A percentile compares a stretch with the other conserved stretches of the same genome.
Evolutionary conservation across 192 early-diverging fungal species (phyloP).

Genomic region (Umbelopsis ramanniana): DNA sequence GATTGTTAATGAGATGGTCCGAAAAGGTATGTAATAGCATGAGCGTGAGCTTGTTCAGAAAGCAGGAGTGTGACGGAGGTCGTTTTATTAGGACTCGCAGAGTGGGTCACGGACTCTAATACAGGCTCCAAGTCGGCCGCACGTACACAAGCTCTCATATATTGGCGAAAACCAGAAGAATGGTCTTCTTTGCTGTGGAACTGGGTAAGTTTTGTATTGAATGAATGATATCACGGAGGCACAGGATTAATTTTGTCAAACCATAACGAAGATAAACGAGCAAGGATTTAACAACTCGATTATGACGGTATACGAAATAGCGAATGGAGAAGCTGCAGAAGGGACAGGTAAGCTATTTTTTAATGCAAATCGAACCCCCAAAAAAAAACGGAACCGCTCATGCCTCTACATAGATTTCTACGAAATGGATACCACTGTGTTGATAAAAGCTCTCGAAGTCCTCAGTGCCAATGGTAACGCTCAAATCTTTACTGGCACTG

Average conservation of each 20-base stretch:
- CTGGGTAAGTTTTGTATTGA: constrained; percentile 65
- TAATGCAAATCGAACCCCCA: background rate
- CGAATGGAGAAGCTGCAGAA: constrained; percentile 80
- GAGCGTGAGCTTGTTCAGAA: too few species aligned
- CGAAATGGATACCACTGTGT: constrained; percentile 67
- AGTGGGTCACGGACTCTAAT: constrained; percentile 55
- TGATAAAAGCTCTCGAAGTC: constrained; percentile 80
- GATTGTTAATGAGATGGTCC: constrained; percentile 76
- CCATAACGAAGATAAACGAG: constrained; percentile 56
- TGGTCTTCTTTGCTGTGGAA: constrained; percentile 84
- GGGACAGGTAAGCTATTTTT: constrained; percentile 64
- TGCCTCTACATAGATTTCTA: constrained; percentile 73
- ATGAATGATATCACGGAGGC: background rate
- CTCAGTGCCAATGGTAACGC: constrained; percentile 83
- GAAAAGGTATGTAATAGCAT: constrained; percentile 51
- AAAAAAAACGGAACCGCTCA: background rate
- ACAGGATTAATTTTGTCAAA: background rate
- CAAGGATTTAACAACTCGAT: constrained; percentile 79
- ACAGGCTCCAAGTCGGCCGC: constrained; percentile 41
- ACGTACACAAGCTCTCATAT: constrained; percentile 68
- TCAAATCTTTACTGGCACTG: constrained; percentile 73
- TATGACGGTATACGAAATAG: constrained; percentile 87
- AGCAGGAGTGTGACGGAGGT: background rate
- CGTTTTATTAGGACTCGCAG: constrained; percentile 50
- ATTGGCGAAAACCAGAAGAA: constrained; percentile 89